phyloP scores from a whole-genome alignment of 306 rosid genomes.

The Quercus glauca region DNA sequence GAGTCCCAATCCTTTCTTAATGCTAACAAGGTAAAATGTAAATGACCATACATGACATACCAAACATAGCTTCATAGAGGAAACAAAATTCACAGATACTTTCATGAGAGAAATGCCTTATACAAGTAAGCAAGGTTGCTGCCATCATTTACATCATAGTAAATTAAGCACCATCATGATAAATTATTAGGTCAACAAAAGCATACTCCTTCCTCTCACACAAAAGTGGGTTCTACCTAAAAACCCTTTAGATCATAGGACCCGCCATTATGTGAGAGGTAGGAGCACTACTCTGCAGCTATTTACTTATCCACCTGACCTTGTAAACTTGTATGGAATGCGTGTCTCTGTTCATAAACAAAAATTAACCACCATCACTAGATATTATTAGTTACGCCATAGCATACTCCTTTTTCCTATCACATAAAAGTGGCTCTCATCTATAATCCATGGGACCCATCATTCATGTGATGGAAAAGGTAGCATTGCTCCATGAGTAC shows the following conservation, averaged over 20 bases:
- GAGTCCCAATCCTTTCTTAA: conserved; percentile 32
- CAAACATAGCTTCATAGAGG: background rate
- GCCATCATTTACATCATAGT: background rate
- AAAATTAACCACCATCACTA: too few species aligned
- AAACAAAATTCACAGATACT: background rate
- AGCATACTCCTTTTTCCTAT: too few species aligned
- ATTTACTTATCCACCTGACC: background rate
- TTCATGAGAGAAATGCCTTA: background rate
- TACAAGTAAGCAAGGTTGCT: background rate
- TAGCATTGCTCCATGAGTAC: too few species aligned
- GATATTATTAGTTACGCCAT: too few species aligned
- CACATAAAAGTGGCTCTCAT: too few species aligned
- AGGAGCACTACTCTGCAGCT: background rate
- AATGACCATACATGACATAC: conserved; percentile 9
- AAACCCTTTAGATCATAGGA: background rate
- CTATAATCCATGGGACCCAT: too few species aligned
- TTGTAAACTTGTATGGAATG: too few species aligned
- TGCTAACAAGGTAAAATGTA: conserved; percentile 22
- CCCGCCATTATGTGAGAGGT: background rate
- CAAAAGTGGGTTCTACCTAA: background rate
- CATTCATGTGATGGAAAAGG: too few species aligned
- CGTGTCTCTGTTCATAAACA: too few species aligned
- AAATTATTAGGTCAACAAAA: background rate
- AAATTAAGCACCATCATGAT: background rate
- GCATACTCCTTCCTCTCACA: background rate